Conservation (phyloP, 2,329 filamentous ascomycete species). For the Hymenoscyphus scutula region DNA sequence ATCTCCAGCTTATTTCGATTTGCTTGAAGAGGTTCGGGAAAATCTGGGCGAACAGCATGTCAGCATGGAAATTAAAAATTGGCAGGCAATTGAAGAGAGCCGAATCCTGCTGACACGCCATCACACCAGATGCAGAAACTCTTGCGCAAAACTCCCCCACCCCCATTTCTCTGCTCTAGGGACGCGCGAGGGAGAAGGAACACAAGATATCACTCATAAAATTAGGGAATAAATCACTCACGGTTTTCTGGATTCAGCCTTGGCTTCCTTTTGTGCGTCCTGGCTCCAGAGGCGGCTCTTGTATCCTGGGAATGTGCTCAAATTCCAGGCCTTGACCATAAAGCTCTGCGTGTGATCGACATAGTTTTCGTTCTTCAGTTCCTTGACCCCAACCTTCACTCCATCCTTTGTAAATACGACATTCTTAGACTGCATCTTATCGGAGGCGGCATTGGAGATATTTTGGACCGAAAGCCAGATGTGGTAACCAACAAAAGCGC, state of each 20-base stretch:
- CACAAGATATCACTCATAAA: neutral
- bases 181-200: neutral
- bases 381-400: slow-evolving; percentile 67
- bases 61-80: neutral
- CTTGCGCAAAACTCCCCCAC: neutral
- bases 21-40: neutral
- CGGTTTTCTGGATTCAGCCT: slow-evolving; percentile 32
- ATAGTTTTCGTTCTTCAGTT: slow-evolving; percentile 66
- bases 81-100: neutral
- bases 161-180: neutral
- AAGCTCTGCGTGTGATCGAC: slow-evolving; percentile 71
- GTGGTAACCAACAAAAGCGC: slow-evolving; percentile 68
- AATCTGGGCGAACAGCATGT: neutral
- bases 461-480: slow-evolving; percentile 67
- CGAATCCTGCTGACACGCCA: neutral
- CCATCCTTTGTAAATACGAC: slow-evolving; percentile 75
- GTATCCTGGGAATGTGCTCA: slow-evolving; percentile 40
- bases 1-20: neutral
- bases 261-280: slow-evolving; percentile 23
- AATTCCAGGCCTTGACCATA: slow-evolving; percentile 65
- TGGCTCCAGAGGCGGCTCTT: slow-evolving; percentile 40
- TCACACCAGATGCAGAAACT: neutral
- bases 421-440: slow-evolving; percentile 74
- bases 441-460: slow-evolving; percentile 62
- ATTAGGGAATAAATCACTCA: slow-evolving; percentile 19